These are phyloP conservation scores for Penicillium sp. DNA, from an alignment of 2,329 filamentous ascomycete species.

Conservation along the genomic window DNA sequence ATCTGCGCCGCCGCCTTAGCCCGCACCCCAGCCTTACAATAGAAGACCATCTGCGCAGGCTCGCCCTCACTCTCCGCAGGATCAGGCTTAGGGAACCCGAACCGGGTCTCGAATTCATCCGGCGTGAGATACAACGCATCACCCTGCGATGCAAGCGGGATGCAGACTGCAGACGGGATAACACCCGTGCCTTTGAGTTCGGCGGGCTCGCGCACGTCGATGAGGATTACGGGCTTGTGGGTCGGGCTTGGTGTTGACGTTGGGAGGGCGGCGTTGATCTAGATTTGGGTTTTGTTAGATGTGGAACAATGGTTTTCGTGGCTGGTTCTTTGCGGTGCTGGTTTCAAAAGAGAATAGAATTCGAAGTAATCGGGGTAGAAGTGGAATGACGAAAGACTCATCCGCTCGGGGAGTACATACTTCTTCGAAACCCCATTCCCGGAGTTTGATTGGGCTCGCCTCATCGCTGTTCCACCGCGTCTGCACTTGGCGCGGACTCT, in stretches of 20 bases:
- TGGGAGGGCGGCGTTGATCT: constrained; percentile 38
- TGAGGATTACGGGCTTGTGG: constrained; percentile 33
- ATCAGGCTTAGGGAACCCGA: constrained; percentile 70
- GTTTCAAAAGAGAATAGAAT: neutral
- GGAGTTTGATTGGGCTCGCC: constrained; percentile 9
- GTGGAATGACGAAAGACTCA: too few relatives aligned
- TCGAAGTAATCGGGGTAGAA: neutral
- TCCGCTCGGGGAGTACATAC: constrained; percentile 17
- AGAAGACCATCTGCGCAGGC: constrained; percentile 64
- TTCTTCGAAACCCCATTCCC: constrained; percentile 36
- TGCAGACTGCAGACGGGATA: constrained; percentile 79
- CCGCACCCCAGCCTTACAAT: constrained; percentile 88
- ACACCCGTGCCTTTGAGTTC: constrained; percentile 45
- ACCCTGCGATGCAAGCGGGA: constrained; percentile 73
- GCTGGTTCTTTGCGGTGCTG: neutral
- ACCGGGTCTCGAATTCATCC: constrained; percentile 79
- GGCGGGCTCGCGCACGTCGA: constrained; percentile 49
- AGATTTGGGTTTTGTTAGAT: neutral
- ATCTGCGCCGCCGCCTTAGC: constrained; percentile 73
- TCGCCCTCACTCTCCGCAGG: constrained; percentile 43
- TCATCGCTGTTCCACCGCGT: constrained; percentile 22
- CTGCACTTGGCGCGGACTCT: constrained; percentile 3
- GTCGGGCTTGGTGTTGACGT: constrained; percentile 15
- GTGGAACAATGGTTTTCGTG: neutral
- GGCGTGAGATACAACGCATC: constrained; percentile 73